These are phyloP conservation scores for Tolypocladium guangdongense DNA, from an alignment of 2,329 filamentous ascomycete genomes.

Conservation along the genomic window DNA sequence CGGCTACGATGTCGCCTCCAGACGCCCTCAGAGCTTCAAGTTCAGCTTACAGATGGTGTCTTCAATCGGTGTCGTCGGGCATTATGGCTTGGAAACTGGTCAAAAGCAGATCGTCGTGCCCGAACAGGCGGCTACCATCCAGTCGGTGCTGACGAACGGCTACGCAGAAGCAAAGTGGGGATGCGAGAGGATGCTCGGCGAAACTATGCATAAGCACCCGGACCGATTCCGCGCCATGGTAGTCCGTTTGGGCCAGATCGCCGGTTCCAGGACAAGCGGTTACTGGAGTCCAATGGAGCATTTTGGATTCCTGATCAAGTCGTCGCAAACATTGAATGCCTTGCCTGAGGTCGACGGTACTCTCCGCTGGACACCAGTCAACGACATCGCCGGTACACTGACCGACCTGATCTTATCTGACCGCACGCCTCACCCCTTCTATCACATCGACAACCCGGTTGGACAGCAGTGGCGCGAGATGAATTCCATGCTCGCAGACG, in stretches of 20 bases:
- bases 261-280: conserved; percentile 35
- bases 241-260: conserved; percentile 40
- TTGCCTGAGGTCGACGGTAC: conserved; percentile 29
- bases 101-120: conserved; percentile 20
- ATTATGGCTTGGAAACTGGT: conserved; percentile 10
- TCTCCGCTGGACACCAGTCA: conserved; percentile 35
- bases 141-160: conserved; percentile 30
- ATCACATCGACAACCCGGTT: conserved; percentile 13
- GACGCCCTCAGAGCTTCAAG: background rate
- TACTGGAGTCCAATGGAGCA: conserved; percentile 46
- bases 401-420: conserved; percentile 4
- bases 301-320: conserved; percentile 37
- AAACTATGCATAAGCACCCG: conserved; percentile 33
- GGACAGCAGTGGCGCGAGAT: conserved; percentile 9
- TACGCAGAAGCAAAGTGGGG: conserved; percentile 41
- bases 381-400: conserved; percentile 13
- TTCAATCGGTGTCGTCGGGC: conserved; percentile 26
- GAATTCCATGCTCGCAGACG: conserved; percentile 4
- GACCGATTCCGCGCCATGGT: conserved; percentile 30
- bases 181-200: conserved; percentile 38
- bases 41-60: conserved; percentile 30
- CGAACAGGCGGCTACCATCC: conserved; percentile 29
- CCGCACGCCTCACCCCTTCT: conserved; percentile 5
- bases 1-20: conserved; percentile 19
- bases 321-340: conserved; percentile 30